phyloP scores from a whole-genome alignment of 1,139 yeast species.

The Lodderomyces elongisporus region DNA sequence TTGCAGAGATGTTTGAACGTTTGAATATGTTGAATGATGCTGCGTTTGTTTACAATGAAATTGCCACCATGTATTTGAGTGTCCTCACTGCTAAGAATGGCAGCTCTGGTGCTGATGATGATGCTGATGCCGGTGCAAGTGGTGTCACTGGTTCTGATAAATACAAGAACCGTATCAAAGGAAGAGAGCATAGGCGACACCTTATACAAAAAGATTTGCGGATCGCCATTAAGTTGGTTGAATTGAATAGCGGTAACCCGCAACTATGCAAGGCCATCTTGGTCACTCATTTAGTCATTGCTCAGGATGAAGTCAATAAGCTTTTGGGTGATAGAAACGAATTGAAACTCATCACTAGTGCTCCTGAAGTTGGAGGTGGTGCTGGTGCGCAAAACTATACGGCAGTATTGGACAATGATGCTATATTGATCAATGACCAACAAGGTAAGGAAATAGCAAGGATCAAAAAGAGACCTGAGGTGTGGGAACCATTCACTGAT shows the following conservation, averaged over 20 bases:
- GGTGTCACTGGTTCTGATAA: conserved; percentile 12
- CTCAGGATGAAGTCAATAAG: conserved; percentile 46
- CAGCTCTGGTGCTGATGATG: too few relatives aligned
- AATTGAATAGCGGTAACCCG: conserved; percentile 48
- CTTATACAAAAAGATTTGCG: conserved; percentile 68
- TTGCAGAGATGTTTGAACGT: conserved; percentile 81
- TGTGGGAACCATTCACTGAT: conserved; percentile 70
- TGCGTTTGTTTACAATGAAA: conserved; percentile 57
- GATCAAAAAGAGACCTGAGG: conserved; percentile 35
- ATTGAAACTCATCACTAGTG: conserved; percentile 7
- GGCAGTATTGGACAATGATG: conserved; percentile 16
- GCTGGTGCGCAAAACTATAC: conserved; percentile 5
- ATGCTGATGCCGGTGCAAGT: conserved; percentile 18
- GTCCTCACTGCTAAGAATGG: conserved; percentile 43
- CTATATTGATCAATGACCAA: conserved; percentile 16
- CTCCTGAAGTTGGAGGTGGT: not conserved
- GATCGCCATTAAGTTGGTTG: conserved; percentile 62
- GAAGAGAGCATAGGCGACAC: conserved; percentile 44
- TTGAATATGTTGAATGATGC: conserved; percentile 60
- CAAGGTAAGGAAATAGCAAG: conserved; percentile 16
- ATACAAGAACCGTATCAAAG: conserved; percentile 14
- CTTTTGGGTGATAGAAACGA: conserved; percentile 4
- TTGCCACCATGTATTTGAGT: conserved; percentile 59
- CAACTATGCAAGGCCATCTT: conserved; percentile 54
- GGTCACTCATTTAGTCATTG: conserved; percentile 59